phyloP scores from a whole-genome alignment of 1,139 yeast genomes.

The Kurtzmaniella natalensis region DNA sequence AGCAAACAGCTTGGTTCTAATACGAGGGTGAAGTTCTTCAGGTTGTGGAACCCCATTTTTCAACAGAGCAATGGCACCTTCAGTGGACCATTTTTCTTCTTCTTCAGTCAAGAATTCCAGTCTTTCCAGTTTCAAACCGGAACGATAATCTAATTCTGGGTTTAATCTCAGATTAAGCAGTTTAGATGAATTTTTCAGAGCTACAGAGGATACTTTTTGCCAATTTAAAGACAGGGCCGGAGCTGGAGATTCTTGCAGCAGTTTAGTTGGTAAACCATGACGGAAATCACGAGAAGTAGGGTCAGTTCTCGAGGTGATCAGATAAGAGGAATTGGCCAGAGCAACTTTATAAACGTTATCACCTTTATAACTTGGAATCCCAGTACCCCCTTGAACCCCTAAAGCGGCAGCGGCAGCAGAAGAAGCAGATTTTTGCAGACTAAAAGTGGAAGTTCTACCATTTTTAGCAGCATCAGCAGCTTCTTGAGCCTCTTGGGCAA shows the following conservation, averaged over 20 bases:
- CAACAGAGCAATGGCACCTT: constrained; percentile 36
- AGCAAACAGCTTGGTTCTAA: constrained; percentile 31
- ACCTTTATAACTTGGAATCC: constrained; percentile 35
- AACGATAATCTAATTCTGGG: constrained; percentile 41
- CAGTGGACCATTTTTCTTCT: constrained; percentile 35
- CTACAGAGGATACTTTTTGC: constrained; percentile 38
- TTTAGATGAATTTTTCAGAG: constrained; percentile 40
- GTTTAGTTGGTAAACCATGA: constrained; percentile 41
- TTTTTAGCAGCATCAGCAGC: constrained; percentile 60
- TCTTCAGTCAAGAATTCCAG: constrained; percentile 24
- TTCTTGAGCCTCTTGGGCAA: constrained; percentile 62
- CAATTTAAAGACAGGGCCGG: constrained; percentile 32
- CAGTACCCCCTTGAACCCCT: constrained; percentile 40
- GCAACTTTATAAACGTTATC: constrained; percentile 41
- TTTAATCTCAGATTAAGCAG: constrained; percentile 41
- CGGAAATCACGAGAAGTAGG: constrained; percentile 40
- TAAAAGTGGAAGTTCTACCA: constrained; percentile 38
- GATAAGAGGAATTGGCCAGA: constrained; percentile 35
- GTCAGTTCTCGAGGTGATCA: constrained; percentile 46
- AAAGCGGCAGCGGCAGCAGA: constrained; percentile 47
- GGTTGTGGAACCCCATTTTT: constrained; percentile 24
- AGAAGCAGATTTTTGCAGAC: constrained; percentile 36
- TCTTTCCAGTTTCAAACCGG: constrained; percentile 32
- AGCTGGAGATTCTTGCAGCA: constrained; percentile 7
- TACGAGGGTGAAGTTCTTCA: constrained; percentile 22